These are phyloP conservation scores for Calonectria hongkongensis DNA, from an alignment of 2,329 filamentous ascomycete genomes.

Conservation along the genomic window DNA sequence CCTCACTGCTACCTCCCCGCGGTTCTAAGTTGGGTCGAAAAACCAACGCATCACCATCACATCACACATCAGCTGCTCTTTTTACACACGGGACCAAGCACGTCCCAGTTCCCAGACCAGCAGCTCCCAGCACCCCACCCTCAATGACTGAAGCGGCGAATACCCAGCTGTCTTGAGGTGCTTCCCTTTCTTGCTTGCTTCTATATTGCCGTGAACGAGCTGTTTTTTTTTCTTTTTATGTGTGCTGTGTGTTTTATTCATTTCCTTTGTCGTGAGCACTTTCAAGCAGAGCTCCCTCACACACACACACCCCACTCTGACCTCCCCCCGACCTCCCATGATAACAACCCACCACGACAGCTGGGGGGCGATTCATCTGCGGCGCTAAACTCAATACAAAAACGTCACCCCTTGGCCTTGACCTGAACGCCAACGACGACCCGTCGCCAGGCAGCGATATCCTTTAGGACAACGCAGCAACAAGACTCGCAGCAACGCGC, in stretches of 20 bases:
- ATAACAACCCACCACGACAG: slow-evolving; percentile 21
- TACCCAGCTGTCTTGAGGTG: not conserved
- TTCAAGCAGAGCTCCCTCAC: slow-evolving; percentile 2
- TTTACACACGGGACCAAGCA: slow-evolving; percentile 13
- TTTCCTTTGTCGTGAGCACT: not conserved
- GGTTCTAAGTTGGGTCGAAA: not conserved
- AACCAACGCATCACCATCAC: slow-evolving; percentile 22
- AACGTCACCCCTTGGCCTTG: slow-evolving; percentile 30
- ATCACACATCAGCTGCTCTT: slow-evolving; percentile 12
- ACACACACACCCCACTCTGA: slow-evolving; percentile 13
- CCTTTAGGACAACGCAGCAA: slow-evolving; percentile 18
- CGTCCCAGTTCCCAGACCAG: not conserved
- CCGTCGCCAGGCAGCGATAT: slow-evolving; percentile 30
- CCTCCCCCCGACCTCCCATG: slow-evolving; percentile 19
- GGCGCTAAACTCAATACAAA: slow-evolving; percentile 29
- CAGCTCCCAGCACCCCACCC: not conserved
- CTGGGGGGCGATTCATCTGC: slow-evolving; percentile 21
- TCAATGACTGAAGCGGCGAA: too few species aligned
- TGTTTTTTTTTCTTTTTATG: not conserved
- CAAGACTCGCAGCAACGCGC: slow-evolving; percentile 2
- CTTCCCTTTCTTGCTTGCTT: not conserved
- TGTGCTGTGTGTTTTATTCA: not conserved
- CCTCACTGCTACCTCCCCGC: slow-evolving; percentile 1
- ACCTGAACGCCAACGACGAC: slow-evolving; percentile 14
- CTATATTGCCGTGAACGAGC: not conserved